A percentile compares a stretch with the other conserved stretches of the same genome.
phyloP scores from a whole-genome alignment of 1,139 yeast species.

The Kodamaea sp. region DNA sequence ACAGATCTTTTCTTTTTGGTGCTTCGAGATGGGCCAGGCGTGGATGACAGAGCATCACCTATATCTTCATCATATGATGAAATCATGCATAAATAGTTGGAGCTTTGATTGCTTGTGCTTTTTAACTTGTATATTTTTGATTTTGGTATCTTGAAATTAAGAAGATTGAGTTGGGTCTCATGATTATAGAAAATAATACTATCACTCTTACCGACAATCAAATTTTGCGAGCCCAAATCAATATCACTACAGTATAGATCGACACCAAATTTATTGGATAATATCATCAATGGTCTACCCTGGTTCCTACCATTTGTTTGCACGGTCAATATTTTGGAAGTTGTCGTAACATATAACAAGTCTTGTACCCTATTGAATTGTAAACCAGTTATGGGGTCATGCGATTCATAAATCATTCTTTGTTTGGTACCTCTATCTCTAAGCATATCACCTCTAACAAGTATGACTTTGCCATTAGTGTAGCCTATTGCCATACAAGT shows the following conservation, averaged over 20 bases:
- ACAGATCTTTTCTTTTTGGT: conserved; percentile 13
- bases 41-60: background rate
- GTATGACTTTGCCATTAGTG: conserved; percentile 79
- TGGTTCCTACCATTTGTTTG: conserved; percentile 76
- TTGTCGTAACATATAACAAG: conserved; percentile 59
- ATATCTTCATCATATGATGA: conserved; percentile 40
- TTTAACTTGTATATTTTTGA: conserved; percentile 44
- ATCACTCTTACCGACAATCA: conserved; percentile 54
- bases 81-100: conserved; percentile 52
- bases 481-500: conserved; percentile 77
- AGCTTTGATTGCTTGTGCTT: conserved; percentile 17
- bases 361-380: conserved; percentile 48
- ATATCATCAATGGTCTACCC: conserved; percentile 58
- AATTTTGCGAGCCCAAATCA: conserved; percentile 32
- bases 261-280: conserved; percentile 66
- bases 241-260: conserved; percentile 64
- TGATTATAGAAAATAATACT: conserved; percentile 53
- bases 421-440: conserved; percentile 92
- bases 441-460: conserved; percentile 81
- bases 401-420: conserved; percentile 65
- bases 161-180: conserved; percentile 52
- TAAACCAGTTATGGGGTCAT: conserved; percentile 80
- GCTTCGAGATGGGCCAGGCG: conserved; percentile 1
- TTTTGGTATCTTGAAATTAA: conserved; percentile 60
- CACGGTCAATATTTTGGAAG: conserved; percentile 68